Base-by-base conservation (phyloP, 139 green algal species). In the Ettlia oleoabundans region DNA sequence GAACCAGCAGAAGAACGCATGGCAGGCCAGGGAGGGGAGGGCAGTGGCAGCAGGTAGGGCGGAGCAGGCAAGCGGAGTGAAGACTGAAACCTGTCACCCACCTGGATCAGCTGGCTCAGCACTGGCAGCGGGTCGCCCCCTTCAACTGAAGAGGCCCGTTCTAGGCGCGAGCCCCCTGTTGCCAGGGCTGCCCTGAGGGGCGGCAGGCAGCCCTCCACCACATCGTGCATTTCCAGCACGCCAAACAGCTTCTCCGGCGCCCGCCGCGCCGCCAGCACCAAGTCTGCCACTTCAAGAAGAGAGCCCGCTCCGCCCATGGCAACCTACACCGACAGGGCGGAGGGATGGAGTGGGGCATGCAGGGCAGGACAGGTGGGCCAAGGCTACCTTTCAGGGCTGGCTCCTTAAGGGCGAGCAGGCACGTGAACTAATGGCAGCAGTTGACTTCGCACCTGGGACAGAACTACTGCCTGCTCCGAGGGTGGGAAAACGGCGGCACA, bases 211-310 rank as follows among this genome's bases (percentile, higher is more conserved):
- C 32, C 83, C 55, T 87, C 80, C 58, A 84, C 26, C 43, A 82
- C 80, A 26, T 66, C 78, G 47, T 90, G 86, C 82, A 88, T 88
- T 51, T 88, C 86, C 67, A 90, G 76, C 74, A 84, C 38, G 33
- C 82, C 86, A 63, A 81, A 86, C 41, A 89, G 53, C 85, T 89
- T 85, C 4, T 87, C 78, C 32, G 82, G 78, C 37, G 63, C 43
- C 40, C 82, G 70, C 28, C 58, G 78, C 35, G 33, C 35, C 32
- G 33, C 30, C 47, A 88, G 61, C 28, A 88, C 84, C 47, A 53
- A 52, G 38, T 78, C 74, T 15, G 82, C 82, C 24, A 33, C 47
- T 5, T 72, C 53, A 4, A 77, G 47, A 1, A 83, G 38, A 10
- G 65, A 43, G 0, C 58, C 66, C 0, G 65, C 58, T 21, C 68